These are phyloP conservation scores for Colletotrichum chrysophilum DNA, from an alignment of 2,329 filamentous ascomycete species.

Conservation along the genomic window DNA sequence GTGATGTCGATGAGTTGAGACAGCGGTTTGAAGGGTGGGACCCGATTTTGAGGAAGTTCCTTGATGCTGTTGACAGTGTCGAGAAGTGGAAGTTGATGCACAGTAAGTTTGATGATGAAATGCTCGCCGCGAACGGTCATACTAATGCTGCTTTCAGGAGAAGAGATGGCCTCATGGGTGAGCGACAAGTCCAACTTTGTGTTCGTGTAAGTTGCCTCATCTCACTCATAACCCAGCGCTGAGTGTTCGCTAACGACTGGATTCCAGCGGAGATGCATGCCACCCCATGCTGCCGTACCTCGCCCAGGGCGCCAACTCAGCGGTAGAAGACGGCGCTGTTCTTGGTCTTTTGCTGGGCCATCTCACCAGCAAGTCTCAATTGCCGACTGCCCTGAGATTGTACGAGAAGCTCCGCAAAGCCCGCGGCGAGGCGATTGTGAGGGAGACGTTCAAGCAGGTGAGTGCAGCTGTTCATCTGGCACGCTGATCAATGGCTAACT, in stretches of 20 bases:
- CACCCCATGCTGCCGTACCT: slow-evolving; percentile 69
- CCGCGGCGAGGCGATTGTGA: slow-evolving; percentile 58
- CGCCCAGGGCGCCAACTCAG: slow-evolving; percentile 71
- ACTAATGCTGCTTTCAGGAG: slow-evolving; percentile 31
- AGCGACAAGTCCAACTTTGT: slow-evolving; percentile 56
- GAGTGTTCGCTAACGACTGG: neutral
- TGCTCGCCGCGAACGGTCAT: neutral
- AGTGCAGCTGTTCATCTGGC: neutral
- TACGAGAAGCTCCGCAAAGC: slow-evolving; percentile 54
- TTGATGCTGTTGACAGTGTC: slow-evolving; percentile 59
- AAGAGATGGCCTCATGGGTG: slow-evolving; percentile 60
- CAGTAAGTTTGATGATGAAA: slow-evolving; percentile 31
- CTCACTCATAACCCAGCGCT: neutral
- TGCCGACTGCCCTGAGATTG: slow-evolving; percentile 47
- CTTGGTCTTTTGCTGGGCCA: slow-evolving; percentile 62
- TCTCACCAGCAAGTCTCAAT: slow-evolving; percentile 48
- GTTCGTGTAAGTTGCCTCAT: slow-evolving; percentile 39
- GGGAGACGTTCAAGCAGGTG: slow-evolving; percentile 58
- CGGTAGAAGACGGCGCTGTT: slow-evolving; percentile 72
- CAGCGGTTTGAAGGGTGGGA: slow-evolving; percentile 68
- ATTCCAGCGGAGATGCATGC: slow-evolving; percentile 59
- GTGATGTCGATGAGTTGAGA: slow-evolving; percentile 65
- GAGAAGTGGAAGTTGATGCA: slow-evolving; percentile 75
- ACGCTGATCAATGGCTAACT: neutral
- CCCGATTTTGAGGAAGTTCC: slow-evolving; percentile 52